Conservation (phyloP, 2,329 filamentous ascomycete species). For the Cordyceps pruinosa region DNA sequence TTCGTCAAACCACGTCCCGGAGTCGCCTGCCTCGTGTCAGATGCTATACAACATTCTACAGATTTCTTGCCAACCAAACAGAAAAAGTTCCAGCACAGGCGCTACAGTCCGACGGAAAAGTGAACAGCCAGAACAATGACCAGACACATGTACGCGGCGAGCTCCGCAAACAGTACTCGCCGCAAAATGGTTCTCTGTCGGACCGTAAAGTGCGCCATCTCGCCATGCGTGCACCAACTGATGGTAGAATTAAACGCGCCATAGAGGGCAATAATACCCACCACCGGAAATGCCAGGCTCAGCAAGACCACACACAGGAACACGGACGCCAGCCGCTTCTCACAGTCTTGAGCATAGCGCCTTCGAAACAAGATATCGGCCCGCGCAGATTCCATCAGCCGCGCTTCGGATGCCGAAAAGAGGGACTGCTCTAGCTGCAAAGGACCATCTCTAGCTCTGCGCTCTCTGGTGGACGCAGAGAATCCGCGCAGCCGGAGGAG, state of each 20-base stretch:
- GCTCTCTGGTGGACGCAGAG: conserved; percentile 18
- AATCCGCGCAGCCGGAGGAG: conserved; percentile 20
- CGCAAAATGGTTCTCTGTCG: conserved; percentile 26
- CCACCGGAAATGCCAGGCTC: conserved; percentile 39
- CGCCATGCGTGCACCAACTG: conserved; percentile 42
- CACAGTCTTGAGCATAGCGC: conserved; percentile 20
- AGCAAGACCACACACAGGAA: conserved; percentile 34
- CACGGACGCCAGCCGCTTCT: conserved; percentile 27
- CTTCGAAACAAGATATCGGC: conserved; percentile 25
- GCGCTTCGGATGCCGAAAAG: conserved; percentile 24
- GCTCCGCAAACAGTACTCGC: conserved; percentile 32
- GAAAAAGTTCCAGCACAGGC: conserved; percentile 5
- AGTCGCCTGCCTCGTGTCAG: neutral
- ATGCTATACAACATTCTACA: conserved; percentile 12
- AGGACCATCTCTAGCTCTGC: conserved; percentile 8
- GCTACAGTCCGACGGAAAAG: conserved; percentile 20
- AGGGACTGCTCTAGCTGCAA: conserved; percentile 15
- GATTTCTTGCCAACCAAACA: neutral
- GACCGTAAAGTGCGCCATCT: conserved; percentile 31
- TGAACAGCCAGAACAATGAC: conserved; percentile 26
- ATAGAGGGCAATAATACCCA: conserved; percentile 36
- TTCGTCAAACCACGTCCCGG: neutral
- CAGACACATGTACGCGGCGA: conserved; percentile 26
- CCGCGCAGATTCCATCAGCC: conserved; percentile 26
- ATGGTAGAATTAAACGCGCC: conserved; percentile 40